Conservation (phyloP, 2,329 filamentous ascomycete species). For the Colletotrichum acutatum region DNA sequence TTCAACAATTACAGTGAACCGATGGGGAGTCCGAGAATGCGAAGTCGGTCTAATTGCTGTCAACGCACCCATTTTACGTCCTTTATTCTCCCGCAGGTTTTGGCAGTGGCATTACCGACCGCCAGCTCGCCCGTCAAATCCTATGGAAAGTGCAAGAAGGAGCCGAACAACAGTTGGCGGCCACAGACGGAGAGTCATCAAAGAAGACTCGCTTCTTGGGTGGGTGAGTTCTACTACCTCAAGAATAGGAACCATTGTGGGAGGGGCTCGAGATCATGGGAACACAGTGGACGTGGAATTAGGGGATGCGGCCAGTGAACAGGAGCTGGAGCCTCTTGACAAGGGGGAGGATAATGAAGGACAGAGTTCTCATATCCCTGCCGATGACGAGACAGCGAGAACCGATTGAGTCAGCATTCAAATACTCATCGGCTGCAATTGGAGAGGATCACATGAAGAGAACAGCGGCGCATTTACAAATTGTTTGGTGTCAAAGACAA, state of each 20-base stretch:
- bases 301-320: not conserved
- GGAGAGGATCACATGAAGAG: not conserved
- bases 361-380: not conserved
- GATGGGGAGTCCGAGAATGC: conserved; percentile 26
- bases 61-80: conserved; percentile 17
- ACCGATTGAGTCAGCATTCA: too few relatives aligned
- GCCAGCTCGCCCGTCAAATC: not conserved
- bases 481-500: not conserved
- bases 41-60: conserved; percentile 21
- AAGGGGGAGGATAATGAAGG: not conserved
- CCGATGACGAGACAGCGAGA: not conserved
- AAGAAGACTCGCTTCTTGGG: conserved; percentile 1
- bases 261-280: not conserved
- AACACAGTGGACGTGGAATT: conserved; percentile 1
- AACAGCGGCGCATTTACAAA: not conserved
- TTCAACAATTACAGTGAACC: conserved; percentile 19
- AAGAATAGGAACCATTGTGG: not conserved
- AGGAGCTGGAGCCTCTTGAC: conserved; percentile 3
- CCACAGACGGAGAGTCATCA: not conserved
- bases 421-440: not conserved
- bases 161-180: not conserved
- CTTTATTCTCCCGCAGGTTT: conserved; percentile 14
- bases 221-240: conserved; percentile 8
- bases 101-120: conserved; percentile 30
- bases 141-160: conserved; percentile 13